Percentiles rank a stretch among this genome's conserved stretches.
phyloP scores from a whole-genome alignment of 129 eudicot species.

The Artemisia annua region DNA sequence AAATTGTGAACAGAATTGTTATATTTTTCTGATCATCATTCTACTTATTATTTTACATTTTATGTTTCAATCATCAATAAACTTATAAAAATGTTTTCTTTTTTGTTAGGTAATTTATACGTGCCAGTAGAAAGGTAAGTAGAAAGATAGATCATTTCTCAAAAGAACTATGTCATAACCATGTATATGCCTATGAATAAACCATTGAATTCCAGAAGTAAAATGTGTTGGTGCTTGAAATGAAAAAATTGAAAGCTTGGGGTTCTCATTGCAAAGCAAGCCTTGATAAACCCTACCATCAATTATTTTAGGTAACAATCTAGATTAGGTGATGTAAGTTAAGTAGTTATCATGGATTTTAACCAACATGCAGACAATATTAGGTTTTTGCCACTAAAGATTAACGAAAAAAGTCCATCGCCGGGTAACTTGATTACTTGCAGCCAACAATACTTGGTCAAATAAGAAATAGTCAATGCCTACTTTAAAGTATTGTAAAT shows the following conservation, averaged over 20 bases:
- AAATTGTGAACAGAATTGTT: no score
- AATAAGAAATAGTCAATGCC: constrained; percentile 24
- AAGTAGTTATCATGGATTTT: constrained; percentile 41
- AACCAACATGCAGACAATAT: constrained; percentile 24
- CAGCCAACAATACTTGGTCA: constrained; percentile 18
- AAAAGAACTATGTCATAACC: no score
- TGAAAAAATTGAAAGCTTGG: constrained; percentile 13
- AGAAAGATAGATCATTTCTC: no score
- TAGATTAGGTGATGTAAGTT: constrained; percentile 6
- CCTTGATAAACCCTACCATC: constrained; percentile 21
- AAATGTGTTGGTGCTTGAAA: background rate
- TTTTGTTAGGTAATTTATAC: no score
- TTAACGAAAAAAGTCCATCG: constrained; percentile 7
- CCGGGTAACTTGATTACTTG: constrained; percentile 14
- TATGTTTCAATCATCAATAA: no score
- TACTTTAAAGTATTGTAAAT: background rate
- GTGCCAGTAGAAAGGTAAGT: no score
- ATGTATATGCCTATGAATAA: no score
- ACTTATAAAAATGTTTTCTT: no score
- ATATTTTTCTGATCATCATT: no score
- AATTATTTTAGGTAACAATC: background rate
- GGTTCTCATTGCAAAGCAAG: constrained; percentile 24
- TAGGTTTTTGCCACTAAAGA: constrained; percentile 18
- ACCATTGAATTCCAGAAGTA: no score
- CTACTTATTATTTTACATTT: no score